phyloP scores from a whole-genome alignment of 1,284 basidiomycete genomes.

The Cryptococcus jaspeensis region DNA sequence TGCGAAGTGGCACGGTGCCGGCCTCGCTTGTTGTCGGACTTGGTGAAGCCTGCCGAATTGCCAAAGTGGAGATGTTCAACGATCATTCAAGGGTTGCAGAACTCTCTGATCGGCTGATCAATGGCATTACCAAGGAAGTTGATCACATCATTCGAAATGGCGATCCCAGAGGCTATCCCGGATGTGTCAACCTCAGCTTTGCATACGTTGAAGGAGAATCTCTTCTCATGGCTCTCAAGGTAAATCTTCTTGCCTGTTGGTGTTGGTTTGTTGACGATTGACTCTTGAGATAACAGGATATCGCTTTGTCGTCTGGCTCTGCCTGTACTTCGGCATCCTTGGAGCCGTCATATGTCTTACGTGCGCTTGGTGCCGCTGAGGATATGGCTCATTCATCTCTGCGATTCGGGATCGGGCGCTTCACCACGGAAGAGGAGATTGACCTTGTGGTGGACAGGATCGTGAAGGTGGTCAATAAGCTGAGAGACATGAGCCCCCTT shows the following conservation, averaged over 20 bases:
- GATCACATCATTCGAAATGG: slow-evolving; percentile 94
- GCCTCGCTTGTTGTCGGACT: slow-evolving; percentile 88
- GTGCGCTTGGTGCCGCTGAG: slow-evolving; percentile 93
- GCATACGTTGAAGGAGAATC: slow-evolving; percentile 98
- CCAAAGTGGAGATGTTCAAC: slow-evolving; percentile 85
- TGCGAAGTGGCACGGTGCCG: slow-evolving; percentile 90
- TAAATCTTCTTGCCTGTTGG: slow-evolving; percentile 19
- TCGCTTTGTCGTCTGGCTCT: slow-evolving; percentile 95
- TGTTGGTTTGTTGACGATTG: background rate
- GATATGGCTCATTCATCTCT: slow-evolving; percentile 99
- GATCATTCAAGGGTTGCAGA: slow-evolving; percentile 77
- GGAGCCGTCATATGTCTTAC: slow-evolving; percentile 96
- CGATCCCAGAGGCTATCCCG: slow-evolving; percentile 80
- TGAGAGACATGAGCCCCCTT: slow-evolving; percentile 79
- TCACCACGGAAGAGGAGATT: slow-evolving; percentile 96
- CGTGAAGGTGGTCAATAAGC: slow-evolving; percentile 71
- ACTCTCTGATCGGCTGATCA: slow-evolving; percentile 78
- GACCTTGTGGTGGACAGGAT: slow-evolving; percentile 93
- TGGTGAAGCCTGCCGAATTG: slow-evolving; percentile 92
- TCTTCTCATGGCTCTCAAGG: slow-evolving; percentile 93
- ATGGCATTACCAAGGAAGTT: slow-evolving; percentile 77
- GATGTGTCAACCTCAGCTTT: slow-evolving; percentile 94
- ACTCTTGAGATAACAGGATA: slow-evolving; percentile 61
- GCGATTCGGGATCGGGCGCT: slow-evolving; percentile 95
- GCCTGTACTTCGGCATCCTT: slow-evolving; percentile 98